phyloP scores from a whole-genome alignment of 2,329 filamentous ascomycete species.

The Huntiella bhutanensis region DNA sequence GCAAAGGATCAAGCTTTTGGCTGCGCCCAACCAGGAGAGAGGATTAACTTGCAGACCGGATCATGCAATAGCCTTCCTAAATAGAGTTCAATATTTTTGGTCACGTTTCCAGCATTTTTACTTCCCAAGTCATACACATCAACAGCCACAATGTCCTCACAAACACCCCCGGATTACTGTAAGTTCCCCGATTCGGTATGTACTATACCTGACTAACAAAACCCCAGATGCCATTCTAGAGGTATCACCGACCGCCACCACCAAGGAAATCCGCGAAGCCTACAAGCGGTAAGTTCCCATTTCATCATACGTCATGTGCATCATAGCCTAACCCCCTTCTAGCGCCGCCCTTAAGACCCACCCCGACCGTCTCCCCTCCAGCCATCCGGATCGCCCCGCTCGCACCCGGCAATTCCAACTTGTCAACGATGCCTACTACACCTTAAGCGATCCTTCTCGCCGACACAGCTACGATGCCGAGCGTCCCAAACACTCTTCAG shows the following conservation, averaged over 20 bases:
- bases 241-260: slow-evolving; percentile 52
- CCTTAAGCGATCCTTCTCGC: slow-evolving; percentile 59
- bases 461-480: slow-evolving; percentile 72
- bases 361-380: slow-evolving; percentile 69
- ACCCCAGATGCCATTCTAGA: slow-evolving; percentile 54
- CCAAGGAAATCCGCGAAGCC: slow-evolving; percentile 74
- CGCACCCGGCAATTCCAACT: slow-evolving; percentile 81
- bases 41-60: no score
- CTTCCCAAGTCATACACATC: neutral
- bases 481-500: slow-evolving; percentile 14
- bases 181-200: neutral
- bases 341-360: slow-evolving; percentile 82
- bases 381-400: slow-evolving; percentile 62
- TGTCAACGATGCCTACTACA: slow-evolving; percentile 87
- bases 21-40: no score
- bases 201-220: neutral
- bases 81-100: no score
- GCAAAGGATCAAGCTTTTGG: no score
- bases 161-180: slow-evolving; percentile 10
- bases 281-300: slow-evolving; percentile 56
- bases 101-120: neutral
- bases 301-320: neutral
- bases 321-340: slow-evolving; percentile 2
- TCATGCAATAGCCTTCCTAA: no score
- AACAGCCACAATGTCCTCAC: slow-evolving; percentile 2